Percentiles rank a stretch among this genome's conserved stretches.
Evolutionary conservation across 192 early-diverging fungal species (phyloP).

Genomic region (Mortierella claussenii): DNA sequence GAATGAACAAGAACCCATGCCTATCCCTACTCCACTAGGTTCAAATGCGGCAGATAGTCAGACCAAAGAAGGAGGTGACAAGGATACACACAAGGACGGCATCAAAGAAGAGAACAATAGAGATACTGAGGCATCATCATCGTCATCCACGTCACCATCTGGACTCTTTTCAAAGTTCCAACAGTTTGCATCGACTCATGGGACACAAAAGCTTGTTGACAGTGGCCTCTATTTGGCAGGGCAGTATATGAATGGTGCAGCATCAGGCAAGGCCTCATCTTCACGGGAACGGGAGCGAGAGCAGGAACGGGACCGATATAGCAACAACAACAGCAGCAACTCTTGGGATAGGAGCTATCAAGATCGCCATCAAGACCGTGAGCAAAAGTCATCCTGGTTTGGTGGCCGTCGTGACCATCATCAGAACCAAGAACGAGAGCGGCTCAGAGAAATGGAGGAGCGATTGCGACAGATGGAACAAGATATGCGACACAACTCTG

Average conservation of each 20-base stretch:
- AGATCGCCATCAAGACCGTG: background rate
- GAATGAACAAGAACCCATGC: slow-evolving; percentile 55
- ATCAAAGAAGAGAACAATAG: background rate
- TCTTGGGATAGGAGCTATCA: background rate
- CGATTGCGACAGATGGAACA: slow-evolving; percentile 35
- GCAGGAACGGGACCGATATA: background rate
- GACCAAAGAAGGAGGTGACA: background rate
- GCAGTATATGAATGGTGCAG: slow-evolving; percentile 19
- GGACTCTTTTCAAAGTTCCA: slow-evolving; percentile 29
- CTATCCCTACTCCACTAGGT: background rate
- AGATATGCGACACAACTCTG: slow-evolving; percentile 23
- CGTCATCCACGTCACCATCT: background rate
- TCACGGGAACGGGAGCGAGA: background rate
- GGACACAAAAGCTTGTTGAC: slow-evolving; percentile 13
- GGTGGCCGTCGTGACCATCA: background rate
- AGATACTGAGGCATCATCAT: background rate
- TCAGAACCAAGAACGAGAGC: slow-evolving; percentile 26
- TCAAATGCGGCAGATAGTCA: no score
- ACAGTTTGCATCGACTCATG: slow-evolving; percentile 10
- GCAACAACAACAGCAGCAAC: background rate
- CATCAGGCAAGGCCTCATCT: slow-evolving; percentile 4
- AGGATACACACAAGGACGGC: background rate
- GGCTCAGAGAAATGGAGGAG: slow-evolving; percentile 27
- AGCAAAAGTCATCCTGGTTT: slow-evolving; percentile 18
- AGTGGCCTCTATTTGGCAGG: slow-evolving; percentile 42